Evolutionary conservation across 306 rosid species (phyloP), one percentile per base, ranked within the genome.

Genomic region (Psophocarpus tetragonolobus): DNA sequence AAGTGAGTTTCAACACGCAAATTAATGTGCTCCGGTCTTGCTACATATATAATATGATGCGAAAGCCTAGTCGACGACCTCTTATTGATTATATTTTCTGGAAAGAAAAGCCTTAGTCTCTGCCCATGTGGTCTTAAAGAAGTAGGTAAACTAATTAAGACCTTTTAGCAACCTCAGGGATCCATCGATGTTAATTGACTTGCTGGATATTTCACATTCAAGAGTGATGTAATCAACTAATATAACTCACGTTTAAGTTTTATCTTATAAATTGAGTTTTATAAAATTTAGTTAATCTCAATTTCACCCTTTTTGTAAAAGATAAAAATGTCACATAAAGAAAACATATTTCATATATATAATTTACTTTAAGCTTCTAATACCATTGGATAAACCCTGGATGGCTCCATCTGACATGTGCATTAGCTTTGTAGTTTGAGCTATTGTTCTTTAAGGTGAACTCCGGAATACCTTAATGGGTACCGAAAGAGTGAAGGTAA

Each of bases 61-160:
- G 3, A 29, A 35, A 67, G 8, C 15, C 5, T 11, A 41, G 50
- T 14, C 33, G n/a, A 38, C 41, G 24, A 63, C 8, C 53, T 14
- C 23, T 8, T 14, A 11, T 26, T 36, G 33, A 50, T 39, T 35
- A 21, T 56, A 26, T 35, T 68, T 54, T 66, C 20, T 18, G 5
- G 32, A 44, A 23, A 45, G 26, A 56, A 63, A 75, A 63, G 63
- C 15, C 20, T 1, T 17, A 74, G 54, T 35, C 6, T 3, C 14
- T 9, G 15, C 1, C 58, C 85, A 81, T 75, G 81, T 68, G 81
- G 27, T 29, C 42, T 68, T 14, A 11, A 64, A 39, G 39, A 11
- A 62, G 78, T 53, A 24, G 75, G 82, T 76, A 45, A 77, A 56
- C 12, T 27, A 77, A 56, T 7, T 27, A 62, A 61, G 68, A 30